A percentile compares a stretch with the other conserved stretches of the same genome.
Evolutionary conservation across 306 rosid species (phyloP).

Genomic region (Quercus dentata): DNA sequence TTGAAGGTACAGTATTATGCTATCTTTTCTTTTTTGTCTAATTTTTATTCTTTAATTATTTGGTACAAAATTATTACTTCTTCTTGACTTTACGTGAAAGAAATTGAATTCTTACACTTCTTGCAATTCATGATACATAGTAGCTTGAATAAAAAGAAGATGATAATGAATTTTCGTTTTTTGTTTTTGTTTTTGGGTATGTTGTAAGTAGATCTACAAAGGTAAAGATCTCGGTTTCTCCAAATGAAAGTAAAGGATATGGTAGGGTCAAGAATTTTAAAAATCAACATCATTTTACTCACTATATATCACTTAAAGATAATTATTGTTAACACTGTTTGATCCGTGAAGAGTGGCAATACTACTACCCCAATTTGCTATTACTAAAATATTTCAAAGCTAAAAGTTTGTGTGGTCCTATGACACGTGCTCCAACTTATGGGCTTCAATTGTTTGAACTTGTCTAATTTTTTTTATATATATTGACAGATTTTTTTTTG

Average conservation of each 20-base stretch:
- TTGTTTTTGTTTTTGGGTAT: background rate
- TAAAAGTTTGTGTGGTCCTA: constrained; percentile 21
- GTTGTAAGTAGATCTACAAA: background rate
- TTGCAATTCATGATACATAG: background rate
- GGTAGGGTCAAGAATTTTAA: constrained; percentile 24
- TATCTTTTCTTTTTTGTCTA: background rate
- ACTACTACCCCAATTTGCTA: constrained; percentile 5
- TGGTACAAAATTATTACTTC: no score
- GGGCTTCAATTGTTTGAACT: constrained; percentile 2
- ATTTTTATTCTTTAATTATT: no score
- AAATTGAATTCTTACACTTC: background rate
- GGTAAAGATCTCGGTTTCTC: background rate
- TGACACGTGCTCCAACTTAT: constrained; percentile 36
- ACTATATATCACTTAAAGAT: background rate
- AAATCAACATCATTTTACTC: constrained; percentile 12
- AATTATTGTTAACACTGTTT: constrained; percentile 22
- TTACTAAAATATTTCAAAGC: constrained; percentile 19
- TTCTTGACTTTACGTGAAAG: no score
- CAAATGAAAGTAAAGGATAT: constrained; percentile 5
- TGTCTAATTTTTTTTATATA: background rate
- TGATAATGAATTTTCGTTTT: background rate
- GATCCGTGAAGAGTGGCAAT: constrained; percentile 36
- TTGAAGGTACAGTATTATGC: background rate
- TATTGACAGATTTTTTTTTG: no score
- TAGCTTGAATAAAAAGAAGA: background rate